Base-by-base conservation (phyloP, 2,329 filamentous ascomycete species). In the Ustulina deusta region DNA sequence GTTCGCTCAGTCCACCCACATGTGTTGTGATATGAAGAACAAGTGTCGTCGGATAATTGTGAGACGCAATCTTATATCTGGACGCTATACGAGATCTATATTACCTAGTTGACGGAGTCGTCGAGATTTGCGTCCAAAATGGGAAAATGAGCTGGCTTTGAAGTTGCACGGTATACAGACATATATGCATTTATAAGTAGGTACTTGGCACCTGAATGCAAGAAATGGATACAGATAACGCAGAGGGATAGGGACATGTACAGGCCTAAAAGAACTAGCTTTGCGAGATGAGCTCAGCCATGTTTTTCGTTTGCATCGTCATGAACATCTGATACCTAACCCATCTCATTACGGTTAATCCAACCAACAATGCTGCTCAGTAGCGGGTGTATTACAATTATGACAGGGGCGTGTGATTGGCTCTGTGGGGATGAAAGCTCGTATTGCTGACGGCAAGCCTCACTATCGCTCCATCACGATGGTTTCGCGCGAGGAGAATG, bases 391-490 rank as follows among this genome's bases (percentile, higher is more conserved):
- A 51, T 51, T 29, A 51, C 48, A 32, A 32, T 36, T 15, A 15
- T 25, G 49, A 56, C 60, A 63, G 55, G 65, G 64, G 65, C 34
- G 48, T 1, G 7, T 59, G 54, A 63, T 67, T 67, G 60, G 65
- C 2, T 46, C 27, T 22, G 25, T 49, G 54, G 48, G 42, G 29
- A 29, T 3, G 32, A 61, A 38, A 65, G 61, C 61, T 68, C 65
- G 65, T 68, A 65, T 68, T 68, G 61, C 61, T 65, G 65, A 68
- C 51, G 20, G 36, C 48, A 46, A 54, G 40, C 62, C n/a, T 58
- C 32, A 29, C 9, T 17, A 25, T n/a, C 20, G 38, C 27, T n/a
- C 44, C 44, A 34, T 61, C 48, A 51, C 36, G 40, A 59, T 65
- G 55, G 22, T 42, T 27, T 59, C 34, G 54, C 10, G 27, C 6